A percentile compares a stretch with the other conserved stretches of the same genome.
Conservation (phyloP, 2,329 filamentous ascomycete species). For the Aureobasidium sp. region DNA sequence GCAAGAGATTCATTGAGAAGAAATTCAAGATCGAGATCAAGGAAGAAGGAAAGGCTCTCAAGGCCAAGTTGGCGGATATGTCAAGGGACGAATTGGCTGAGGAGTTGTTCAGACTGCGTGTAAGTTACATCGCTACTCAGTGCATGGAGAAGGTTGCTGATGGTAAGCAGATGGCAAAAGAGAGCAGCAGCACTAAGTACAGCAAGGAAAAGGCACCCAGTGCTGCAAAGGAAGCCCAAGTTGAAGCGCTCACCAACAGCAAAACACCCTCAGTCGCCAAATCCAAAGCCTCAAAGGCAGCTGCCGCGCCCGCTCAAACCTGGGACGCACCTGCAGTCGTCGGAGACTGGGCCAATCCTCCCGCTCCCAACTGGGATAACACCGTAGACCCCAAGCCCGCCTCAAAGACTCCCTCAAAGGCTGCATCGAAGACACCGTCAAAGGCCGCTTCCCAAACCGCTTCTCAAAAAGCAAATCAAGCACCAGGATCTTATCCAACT, state of each 20-base stretch:
- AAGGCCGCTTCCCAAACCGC: background rate
- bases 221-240: background rate
- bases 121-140: background rate
- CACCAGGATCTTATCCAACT: background rate
- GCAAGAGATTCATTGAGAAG: constrained; percentile 24
- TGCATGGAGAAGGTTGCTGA: background rate
- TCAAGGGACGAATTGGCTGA: background rate
- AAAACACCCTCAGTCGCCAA: background rate
- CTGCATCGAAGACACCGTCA: background rate
- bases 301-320: background rate
- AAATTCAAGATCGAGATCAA: constrained; percentile 25
- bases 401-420: background rate
- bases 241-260: background rate
- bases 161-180: background rate
- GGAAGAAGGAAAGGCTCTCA: constrained; percentile 12
- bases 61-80: constrained; percentile 8
- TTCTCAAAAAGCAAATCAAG: background rate
- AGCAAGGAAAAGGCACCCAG: background rate
- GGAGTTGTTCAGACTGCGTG: background rate
- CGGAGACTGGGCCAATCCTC: background rate
- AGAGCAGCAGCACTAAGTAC: background rate
- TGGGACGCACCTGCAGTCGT: background rate
- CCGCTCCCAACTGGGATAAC: no score
- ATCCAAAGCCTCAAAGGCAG: background rate
- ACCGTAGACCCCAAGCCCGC: background rate